Evolutionary conservation across 2,329 filamentous ascomycete species (phyloP).

Genomic region (Penicillium sp.): DNA sequence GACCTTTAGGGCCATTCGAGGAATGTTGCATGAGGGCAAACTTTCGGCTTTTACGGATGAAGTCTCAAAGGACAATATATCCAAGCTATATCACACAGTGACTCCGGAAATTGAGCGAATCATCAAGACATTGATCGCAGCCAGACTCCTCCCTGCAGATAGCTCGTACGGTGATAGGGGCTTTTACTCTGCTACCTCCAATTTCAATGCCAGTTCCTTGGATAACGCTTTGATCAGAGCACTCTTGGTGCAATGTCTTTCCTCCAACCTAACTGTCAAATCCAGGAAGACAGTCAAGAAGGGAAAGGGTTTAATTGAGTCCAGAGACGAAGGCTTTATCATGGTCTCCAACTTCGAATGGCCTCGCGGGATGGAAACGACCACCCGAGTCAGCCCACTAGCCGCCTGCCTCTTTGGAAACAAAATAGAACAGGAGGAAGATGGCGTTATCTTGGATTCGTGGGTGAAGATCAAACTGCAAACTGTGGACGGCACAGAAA

Average conservation of each 20-base stretch:
- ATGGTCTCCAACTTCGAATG: background rate
- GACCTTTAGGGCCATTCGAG: conserved; percentile 31
- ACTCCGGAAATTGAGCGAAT: background rate
- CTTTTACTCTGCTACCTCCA: conserved; percentile 25
- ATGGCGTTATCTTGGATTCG: background rate
- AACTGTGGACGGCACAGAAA: background rate
- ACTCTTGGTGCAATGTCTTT: conserved; percentile 44
- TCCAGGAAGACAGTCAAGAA: background rate
- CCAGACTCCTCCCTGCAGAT: background rate
- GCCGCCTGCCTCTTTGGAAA: background rate
- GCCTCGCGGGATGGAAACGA: no score
- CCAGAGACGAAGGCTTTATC: background rate
- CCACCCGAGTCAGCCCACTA: background rate
- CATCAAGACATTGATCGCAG: background rate
- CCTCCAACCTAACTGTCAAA: conserved; percentile 44
- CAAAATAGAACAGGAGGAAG: background rate
- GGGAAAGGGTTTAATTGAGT: background rate
- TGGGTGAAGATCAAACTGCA: background rate
- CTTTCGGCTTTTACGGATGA: background rate
- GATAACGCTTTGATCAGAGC: conserved; percentile 46
- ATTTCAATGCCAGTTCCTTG: conserved; percentile 46
- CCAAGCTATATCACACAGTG: background rate
- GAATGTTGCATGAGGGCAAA: background rate
- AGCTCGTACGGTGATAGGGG: background rate
- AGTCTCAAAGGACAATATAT: background rate